Evolutionary conservation across 2,329 filamentous ascomycete genomes (phyloP).

Genomic region (Pyrenophora graminea): DNA sequence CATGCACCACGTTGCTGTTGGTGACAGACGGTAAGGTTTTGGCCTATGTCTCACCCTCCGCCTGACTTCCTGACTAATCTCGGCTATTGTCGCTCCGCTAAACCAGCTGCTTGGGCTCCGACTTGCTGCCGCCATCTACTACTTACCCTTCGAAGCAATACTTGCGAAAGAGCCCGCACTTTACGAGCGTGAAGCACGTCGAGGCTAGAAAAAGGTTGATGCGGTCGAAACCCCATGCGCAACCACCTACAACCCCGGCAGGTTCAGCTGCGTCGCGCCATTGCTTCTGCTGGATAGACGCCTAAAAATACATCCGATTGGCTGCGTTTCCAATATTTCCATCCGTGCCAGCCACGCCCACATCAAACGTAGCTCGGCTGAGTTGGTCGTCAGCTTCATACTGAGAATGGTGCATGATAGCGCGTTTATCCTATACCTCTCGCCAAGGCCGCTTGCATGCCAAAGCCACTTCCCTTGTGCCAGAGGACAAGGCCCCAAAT

Average conservation of each 20-base stretch:
- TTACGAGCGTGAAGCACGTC: constrained; percentile 11
- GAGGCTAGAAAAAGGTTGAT: neutral
- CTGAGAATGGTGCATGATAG: neutral
- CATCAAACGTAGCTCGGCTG: too few species aligned
- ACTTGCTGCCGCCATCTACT: constrained; percentile 23
- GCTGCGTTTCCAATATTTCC: constrained; percentile 5
- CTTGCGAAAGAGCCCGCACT: neutral
- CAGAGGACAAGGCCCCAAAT: constrained; percentile 1
- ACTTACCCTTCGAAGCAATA: constrained; percentile 3
- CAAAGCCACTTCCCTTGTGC: neutral
- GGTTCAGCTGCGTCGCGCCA: constrained; percentile 10
- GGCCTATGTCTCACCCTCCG: constrained; percentile 15
- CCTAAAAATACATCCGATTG: constrained; percentile 15
- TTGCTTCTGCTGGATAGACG: constrained; percentile 2
- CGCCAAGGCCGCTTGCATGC: neutral
- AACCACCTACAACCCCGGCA: constrained; percentile 5
- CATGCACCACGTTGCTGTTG: constrained; percentile 16
- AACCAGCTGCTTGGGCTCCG: constrained; percentile 21
- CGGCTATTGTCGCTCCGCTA: constrained; percentile 33
- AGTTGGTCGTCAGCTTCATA: too few species aligned
- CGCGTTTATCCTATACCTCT: constrained; percentile 2
- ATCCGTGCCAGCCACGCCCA: too few species aligned
- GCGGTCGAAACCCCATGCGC: constrained; percentile 6
- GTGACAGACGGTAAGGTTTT: constrained; percentile 16
- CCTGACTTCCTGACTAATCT: constrained; percentile 24